Evolutionary conservation across 225 moss, liverwort and hornwort genomes (phyloP).

Genomic region (Bryum argenteum): DNA sequence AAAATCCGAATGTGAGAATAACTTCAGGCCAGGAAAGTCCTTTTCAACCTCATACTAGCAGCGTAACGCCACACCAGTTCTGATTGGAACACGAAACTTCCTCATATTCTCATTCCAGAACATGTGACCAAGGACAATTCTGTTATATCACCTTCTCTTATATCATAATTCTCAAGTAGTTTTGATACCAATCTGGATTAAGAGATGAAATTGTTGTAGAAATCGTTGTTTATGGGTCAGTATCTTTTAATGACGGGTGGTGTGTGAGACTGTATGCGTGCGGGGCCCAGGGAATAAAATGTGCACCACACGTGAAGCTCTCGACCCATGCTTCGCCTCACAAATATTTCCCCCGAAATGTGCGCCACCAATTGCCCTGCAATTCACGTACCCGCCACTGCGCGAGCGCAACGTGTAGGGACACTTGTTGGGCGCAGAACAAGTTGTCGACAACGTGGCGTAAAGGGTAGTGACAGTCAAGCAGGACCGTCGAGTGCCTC

Average conservation of each 20-base stretch:
- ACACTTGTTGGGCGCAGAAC: slow-evolving; percentile 23
- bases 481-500: slow-evolving; percentile 3
- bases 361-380: neutral
- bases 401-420: neutral
- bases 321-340: slow-evolving; percentile 3
- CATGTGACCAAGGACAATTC: neutral
- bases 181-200: no score
- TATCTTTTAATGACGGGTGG: neutral
- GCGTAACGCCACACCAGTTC: no score
- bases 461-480: neutral
- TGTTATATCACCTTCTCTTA: slow-evolving; percentile 3
- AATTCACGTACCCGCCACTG: neutral
- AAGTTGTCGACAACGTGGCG: slow-evolving; percentile 29
- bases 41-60: no score
- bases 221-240: no score
- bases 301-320: slow-evolving; percentile 1
- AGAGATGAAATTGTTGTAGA: no score
- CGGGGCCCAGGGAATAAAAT: neutral
- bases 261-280: neutral
- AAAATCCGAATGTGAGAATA: neutral
- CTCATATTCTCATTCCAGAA: neutral
- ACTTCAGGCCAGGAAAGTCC: no score
- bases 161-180: neutral
- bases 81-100: no score
- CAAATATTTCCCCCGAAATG: neutral